phyloP scores from a whole-genome alignment of 179 eudicot genomes.

The Silene vulgaris region DNA sequence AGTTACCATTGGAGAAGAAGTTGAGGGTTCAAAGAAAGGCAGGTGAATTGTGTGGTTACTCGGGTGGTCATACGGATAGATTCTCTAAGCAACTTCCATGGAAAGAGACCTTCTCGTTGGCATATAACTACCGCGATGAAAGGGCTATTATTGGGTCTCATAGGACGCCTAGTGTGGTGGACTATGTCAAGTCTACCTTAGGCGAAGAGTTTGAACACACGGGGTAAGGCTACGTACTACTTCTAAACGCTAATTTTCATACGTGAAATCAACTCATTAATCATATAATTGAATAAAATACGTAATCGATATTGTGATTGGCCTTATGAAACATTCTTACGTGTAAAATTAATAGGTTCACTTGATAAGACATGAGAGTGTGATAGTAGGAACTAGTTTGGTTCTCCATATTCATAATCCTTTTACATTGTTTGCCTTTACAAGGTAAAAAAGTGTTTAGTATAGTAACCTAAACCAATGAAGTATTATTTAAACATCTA shows the following conservation, averaged over 20 bases:
- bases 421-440: too few species aligned
- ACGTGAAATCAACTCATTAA: too few species aligned
- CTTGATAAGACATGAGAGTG: not conserved
- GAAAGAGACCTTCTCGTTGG: constrained; percentile 55
- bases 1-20: constrained; percentile 31
- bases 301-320: too few species aligned
- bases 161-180: constrained; percentile 17
- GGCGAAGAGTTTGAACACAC: constrained; percentile 33
- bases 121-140: constrained; percentile 17
- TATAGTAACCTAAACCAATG: too few species aligned
- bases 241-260: too few species aligned
- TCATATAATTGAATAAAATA: not conserved
- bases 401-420: not conserved
- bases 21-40: constrained; percentile 26
- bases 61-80: constrained; percentile 40
- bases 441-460: too few species aligned
- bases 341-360: not conserved
- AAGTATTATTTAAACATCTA: too few species aligned
- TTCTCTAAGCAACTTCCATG: constrained; percentile 43
- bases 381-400: not conserved
- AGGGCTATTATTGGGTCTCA: not conserved
- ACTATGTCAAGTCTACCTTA: constrained; percentile 30
- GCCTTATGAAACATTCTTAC: not conserved
- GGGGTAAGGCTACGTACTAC: constrained; percentile 33
- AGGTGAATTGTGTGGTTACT: constrained; percentile 39